Evolutionary conservation across 257 asterid genomes (phyloP), one percentile per base, ranked within the genome.

Genomic region (Solanum pinnatisectum): DNA sequence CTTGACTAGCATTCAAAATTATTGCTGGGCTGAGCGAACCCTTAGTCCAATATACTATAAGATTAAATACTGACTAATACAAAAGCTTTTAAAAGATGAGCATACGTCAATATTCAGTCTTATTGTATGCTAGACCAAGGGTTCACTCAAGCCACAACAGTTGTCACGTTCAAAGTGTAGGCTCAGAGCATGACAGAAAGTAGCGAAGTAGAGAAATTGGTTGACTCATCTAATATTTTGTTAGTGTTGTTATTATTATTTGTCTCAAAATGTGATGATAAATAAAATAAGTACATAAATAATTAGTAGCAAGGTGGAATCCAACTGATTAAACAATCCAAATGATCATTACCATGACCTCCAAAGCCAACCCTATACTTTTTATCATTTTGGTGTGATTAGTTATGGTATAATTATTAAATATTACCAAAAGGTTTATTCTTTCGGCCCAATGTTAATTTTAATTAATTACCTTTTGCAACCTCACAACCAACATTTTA

Each of bases 1-100:
- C 1, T 1, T 46, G 18, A 1, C 18, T 44, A 1, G 5, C 52
- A 13, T 0, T 46, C 0, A 1, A 14, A 46, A 46, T 14, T 46
- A 46, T 14, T 13, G 0, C 0, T 46, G 3, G 1, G 2, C 2
- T 0, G 1, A 1, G 0, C 7, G 1, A 46, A 39, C 1, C 0
- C 42, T 39, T 39, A 3, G 6, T 2, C 0, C 2, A 1, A 5
- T 46, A 14, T 2, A 46, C 18, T 46, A 46, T 46, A 13, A 13
- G 56, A 44, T 13, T 46, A 14, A 15, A 49, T 15, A 49, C 22
- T 49, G 8, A 49, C 9, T 49, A 15, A 49, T 49, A 2, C 0
- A 16, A 15, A 49, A 49, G 1, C 22, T 49, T 49, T 49, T 49
- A 18, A 15, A 49, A 49, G 60, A 15, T 49, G 1, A 49, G 8